phyloP scores from a whole-genome alignment of 1,284 basidiomycete genomes.

The Cutaneotrichosporon cutaneum region DNA sequence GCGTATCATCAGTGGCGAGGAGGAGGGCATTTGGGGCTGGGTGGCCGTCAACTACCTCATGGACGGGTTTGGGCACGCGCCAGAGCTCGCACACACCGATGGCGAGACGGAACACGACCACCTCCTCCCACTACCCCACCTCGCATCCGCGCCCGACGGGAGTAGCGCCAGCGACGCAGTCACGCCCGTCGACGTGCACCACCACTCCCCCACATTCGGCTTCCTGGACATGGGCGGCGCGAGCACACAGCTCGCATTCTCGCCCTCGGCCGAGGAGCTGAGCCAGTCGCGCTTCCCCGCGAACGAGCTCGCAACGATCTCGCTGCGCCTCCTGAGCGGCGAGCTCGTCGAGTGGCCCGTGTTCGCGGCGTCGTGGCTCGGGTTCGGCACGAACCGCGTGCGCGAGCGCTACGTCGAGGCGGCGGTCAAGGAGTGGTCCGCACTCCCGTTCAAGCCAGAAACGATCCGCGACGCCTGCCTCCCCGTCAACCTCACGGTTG shows the following conservation, averaged over 20 bases:
- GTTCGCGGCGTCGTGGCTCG: conserved; percentile 97
- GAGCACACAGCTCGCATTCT: conserved; percentile 97
- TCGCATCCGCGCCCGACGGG: conserved; percentile 32
- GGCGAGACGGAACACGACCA: conserved; percentile 34
- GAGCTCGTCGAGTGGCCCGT: conserved; percentile 86
- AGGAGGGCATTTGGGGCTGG: conserved; percentile 98
- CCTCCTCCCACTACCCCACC: conserved; percentile 41
- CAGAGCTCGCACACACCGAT: conserved; percentile 20
- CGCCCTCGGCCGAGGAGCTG: conserved; percentile 60
- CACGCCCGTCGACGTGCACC: conserved; percentile 50
- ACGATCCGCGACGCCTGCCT: conserved; percentile 76
- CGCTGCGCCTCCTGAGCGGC: conserved; percentile 77
- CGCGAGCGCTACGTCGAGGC: conserved; percentile 82
- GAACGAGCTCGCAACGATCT: conserved; percentile 73
- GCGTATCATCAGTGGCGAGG: conserved; percentile 93
- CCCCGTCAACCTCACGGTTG: conserved; percentile 65
- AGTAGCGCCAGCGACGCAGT: conserved; percentile 30
- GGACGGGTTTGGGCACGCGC: conserved; percentile 79
- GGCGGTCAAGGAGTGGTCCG: conserved; percentile 55
- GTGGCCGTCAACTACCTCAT: conserved; percentile 98
- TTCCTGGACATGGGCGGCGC: conserved; percentile 99
- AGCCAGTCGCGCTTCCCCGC: conserved; percentile 53
- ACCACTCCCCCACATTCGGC: conserved; percentile 76
- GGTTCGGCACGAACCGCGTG: conserved; percentile 96
- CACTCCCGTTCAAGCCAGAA: not conserved